These are phyloP conservation scores for Apiospora rasikravindrae DNA, from an alignment of 2,329 filamentous ascomycete genomes.

Conservation along the genomic window DNA sequence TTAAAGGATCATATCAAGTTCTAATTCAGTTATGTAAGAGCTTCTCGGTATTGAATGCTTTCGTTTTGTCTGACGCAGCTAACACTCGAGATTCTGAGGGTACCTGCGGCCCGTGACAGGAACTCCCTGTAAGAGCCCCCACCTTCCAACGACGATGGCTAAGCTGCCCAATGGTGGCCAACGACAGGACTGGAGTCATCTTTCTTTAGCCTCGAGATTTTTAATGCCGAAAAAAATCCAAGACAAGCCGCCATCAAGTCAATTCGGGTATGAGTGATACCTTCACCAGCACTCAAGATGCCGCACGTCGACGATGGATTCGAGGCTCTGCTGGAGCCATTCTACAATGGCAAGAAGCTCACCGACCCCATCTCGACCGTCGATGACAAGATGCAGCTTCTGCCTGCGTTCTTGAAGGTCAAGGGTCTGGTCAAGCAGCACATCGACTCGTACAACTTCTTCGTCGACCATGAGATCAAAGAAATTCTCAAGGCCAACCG, in stretches of 20 bases:
- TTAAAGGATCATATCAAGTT: not conserved
- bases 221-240: slow-evolving; percentile 16
- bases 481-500: slow-evolving; percentile 94
- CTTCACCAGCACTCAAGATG: slow-evolving; percentile 11
- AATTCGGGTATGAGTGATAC: not conserved
- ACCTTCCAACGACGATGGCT: slow-evolving; percentile 11
- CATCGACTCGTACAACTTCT: slow-evolving; percentile 98
- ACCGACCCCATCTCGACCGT: slow-evolving; percentile 68
- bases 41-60: not conserved
- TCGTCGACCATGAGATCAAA: slow-evolving; percentile 94
- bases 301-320: slow-evolving; percentile 62
- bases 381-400: slow-evolving; percentile 93
- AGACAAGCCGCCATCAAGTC: not conserved
- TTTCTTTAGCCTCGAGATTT: not conserved
- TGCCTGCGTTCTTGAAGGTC: slow-evolving; percentile 97
- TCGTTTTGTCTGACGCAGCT: not conserved
- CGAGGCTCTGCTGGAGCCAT: slow-evolving; percentile 69
- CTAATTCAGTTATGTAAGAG: not conserved
- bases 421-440: slow-evolving; percentile 97
- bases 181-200: slow-evolving; percentile 7
- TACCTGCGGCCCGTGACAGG: not conserved
- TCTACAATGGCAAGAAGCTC: slow-evolving; percentile 71
- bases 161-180: slow-evolving; percentile 3
- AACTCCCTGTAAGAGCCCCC: not conserved
- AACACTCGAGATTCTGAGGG: not conserved